Conservation (phyloP, 148 eudicot genomes). For the Camellia lanceoleosa region DNA sequence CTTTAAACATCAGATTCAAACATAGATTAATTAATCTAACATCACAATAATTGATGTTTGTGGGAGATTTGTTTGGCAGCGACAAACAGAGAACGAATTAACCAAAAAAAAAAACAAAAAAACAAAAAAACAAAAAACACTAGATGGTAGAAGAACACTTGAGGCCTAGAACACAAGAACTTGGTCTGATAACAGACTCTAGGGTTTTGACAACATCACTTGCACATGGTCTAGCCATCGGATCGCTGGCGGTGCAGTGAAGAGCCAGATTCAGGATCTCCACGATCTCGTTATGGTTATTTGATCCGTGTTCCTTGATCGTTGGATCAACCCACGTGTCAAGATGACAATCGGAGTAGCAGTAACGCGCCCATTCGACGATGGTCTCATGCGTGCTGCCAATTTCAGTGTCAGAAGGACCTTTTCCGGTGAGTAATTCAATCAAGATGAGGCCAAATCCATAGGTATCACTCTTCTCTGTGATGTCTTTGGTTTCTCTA, state of each 20-base stretch:
- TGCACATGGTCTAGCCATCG: conserved; percentile 56
- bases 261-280: conserved; percentile 74
- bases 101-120: background rate
- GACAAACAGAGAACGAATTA: background rate
- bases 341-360: conserved; percentile 82
- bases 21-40: too few species aligned
- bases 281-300: conserved; percentile 46
- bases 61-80: too few species aligned
- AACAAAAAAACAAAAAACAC: conserved; percentile 11
- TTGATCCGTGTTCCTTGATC: conserved; percentile 24
- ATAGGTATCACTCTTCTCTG: conserved; percentile 69
- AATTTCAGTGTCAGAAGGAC: conserved; percentile 41
- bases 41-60: too few species aligned
- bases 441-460: conserved; percentile 70
- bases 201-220: conserved; percentile 49
- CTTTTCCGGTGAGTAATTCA: conserved; percentile 64
- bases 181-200: conserved; percentile 36
- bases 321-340: conserved; percentile 69
- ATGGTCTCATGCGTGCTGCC: conserved; percentile 45
- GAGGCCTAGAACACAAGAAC: conserved; percentile 39
- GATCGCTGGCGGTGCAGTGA: conserved; percentile 65
- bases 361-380: conserved; percentile 70
- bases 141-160: conserved; percentile 32
- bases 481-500: conserved; percentile 44
- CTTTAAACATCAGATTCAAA: too few species aligned